Evolutionary conservation across 768 basidiomycete genomes (phyloP), one percentile per base, ranked within the genome.

Genomic region (Galerina marginata): DNA sequence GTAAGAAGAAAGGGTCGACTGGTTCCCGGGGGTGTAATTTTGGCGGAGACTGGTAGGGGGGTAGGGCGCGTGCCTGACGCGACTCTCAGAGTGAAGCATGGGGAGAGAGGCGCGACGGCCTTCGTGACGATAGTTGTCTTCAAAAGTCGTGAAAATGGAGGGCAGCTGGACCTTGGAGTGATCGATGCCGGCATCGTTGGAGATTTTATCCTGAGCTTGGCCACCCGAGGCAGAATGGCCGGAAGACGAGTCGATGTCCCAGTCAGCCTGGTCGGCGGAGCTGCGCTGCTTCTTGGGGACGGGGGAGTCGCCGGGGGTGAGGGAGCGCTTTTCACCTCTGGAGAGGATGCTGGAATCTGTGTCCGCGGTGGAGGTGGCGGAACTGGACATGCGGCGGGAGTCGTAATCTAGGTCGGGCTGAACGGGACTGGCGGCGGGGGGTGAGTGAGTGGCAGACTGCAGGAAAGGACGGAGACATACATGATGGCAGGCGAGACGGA

Each of bases 311-410:
- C 76, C 73, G 50, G 89, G 86, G 0, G 87, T 85, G 33, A 81
- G 71, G 3, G 79, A 74, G 59, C 84, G 86, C 70, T 88, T 91
- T 67, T 90, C 88, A 9, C 76, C 79, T 11, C 83, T 78, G 45
- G 87, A 87, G 62, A 83, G 78, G 60, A 81, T 75, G 71, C 65
- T 83, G 76, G 80, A 83, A 74, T 92, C 90, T 4, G 85, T 83
- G 76, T 90, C 89, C 40, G 87, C 81, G 14, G 82, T 80, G 14
- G 90, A 91, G 59, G 85, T 81, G 52, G 86, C 87, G 64, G 88
- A 90, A 72, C 83, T 82, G 74, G 91, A 92, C 91, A 93, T 92
- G 70, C 90, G 88, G 69, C 90, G 83, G 39, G 72, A 71, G 62
- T 79, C 71, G 83, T 89, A 86, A 74, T 86, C 85, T 63, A 84